These are phyloP conservation scores for Camellia oleifera DNA, from an alignment of 179 eudicot genomes.

Conservation along the genomic window DNA sequence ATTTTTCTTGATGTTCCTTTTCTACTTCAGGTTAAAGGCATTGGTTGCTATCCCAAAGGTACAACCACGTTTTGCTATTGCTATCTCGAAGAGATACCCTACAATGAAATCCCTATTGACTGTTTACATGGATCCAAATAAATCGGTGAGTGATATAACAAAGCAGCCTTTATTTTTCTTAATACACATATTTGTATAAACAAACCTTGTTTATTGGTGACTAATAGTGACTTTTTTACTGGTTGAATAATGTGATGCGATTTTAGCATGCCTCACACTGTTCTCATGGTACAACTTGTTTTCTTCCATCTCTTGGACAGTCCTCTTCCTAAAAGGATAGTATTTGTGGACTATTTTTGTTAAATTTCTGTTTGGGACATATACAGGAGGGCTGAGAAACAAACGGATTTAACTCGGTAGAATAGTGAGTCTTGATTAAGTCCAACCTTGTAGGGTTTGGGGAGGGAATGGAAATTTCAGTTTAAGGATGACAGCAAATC, in stretches of 20 bases:
- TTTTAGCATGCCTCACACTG: not conserved
- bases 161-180: not conserved
- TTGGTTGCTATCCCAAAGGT: conserved; percentile 89
- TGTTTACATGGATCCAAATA: conserved; percentile 79
- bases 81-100: conserved; percentile 81
- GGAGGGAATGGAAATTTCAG: not conserved
- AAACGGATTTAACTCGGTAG: no score
- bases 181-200: not conserved
- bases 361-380: no score
- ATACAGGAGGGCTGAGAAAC: not conserved
- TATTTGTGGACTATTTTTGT: not conserved
- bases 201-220: not conserved
- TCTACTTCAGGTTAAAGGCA: conserved; percentile 78
- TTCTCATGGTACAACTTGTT: not conserved
- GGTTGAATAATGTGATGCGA: not conserved
- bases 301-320: not conserved
- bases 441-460: not conserved
- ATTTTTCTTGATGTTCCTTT: not conserved
- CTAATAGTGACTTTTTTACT: not conserved
- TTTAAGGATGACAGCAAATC: not conserved
- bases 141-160: conserved; percentile 57
- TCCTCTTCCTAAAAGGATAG: not conserved
- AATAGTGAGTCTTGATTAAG: not conserved
- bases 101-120: conserved; percentile 80
- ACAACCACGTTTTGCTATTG: conserved; percentile 85